These are phyloP conservation scores for Microcyclosporella mali DNA, from an alignment of 2,329 filamentous ascomycete species.

Conservation along the genomic window DNA sequence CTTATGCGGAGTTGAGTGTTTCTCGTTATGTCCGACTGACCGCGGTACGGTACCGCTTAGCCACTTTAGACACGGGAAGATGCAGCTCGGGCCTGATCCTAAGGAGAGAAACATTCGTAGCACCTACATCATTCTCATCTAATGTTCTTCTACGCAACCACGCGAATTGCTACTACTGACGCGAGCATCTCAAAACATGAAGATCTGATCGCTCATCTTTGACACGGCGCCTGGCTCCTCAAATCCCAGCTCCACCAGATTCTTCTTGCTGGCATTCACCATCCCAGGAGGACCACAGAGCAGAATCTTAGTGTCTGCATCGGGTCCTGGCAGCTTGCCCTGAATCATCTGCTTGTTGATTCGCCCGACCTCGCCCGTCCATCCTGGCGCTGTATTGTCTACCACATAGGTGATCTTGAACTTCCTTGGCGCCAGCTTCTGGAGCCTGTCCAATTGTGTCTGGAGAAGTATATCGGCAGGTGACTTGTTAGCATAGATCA, in stretches of 20 bases:
- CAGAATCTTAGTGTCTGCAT: slow-evolving; percentile 47
- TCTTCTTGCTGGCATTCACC: slow-evolving; percentile 52
- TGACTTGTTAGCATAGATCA: slow-evolving; percentile 55
- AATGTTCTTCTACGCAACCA: too few species aligned
- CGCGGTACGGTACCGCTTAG: too few species aligned
- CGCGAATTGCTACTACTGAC: too few species aligned
- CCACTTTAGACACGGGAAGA: too few species aligned
- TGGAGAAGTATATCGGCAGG: slow-evolving; percentile 57
- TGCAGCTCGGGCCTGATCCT: too few species aligned
- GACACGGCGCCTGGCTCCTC: slow-evolving; percentile 84
- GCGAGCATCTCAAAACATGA: slow-evolving; percentile 64
- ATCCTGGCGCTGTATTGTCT: slow-evolving; percentile 42
- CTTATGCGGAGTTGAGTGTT: too few species aligned
- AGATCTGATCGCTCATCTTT: slow-evolving; percentile 94
- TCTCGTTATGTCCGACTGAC: too few species aligned
- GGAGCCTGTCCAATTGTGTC: slow-evolving; percentile 50
- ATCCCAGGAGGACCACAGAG: slow-evolving; percentile 58
- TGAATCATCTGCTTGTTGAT: slow-evolving; percentile 48
- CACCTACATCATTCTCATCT: too few species aligned
- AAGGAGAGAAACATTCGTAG: too few species aligned
- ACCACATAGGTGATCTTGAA: slow-evolving; percentile 54
- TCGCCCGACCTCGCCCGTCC: slow-evolving; percentile 46
- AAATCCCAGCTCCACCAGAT: slow-evolving; percentile 58
- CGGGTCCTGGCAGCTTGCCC: slow-evolving; percentile 44
- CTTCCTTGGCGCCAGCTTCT: slow-evolving; percentile 43